These are phyloP conservation scores for Parachaetomium inaequale DNA, from an alignment of 495 filamentous ascomycete genomes.

Conservation along the genomic window DNA sequence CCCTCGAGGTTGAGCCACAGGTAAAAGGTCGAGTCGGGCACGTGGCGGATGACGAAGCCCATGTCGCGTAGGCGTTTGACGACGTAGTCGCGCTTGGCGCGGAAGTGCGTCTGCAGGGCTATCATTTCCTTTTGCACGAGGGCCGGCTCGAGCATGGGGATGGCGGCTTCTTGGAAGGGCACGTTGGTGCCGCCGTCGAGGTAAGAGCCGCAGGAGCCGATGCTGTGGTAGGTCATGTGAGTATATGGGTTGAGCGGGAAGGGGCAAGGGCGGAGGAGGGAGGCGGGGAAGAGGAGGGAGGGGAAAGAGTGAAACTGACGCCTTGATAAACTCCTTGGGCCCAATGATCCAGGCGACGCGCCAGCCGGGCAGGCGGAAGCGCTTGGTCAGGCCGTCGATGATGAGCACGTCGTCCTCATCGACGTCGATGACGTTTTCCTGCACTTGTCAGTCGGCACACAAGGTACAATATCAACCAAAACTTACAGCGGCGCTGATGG, in stretches of 20 bases:
- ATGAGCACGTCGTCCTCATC: constrained; percentile 74
- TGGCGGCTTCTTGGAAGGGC: constrained; percentile 90
- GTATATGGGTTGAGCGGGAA: not conserved
- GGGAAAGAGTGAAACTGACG: constrained; percentile 39
- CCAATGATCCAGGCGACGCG: constrained; percentile 94
- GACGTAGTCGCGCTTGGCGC: constrained; percentile 85
- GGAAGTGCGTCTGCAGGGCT: constrained; percentile 83
- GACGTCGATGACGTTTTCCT: constrained; percentile 71
- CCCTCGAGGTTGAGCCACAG: constrained; percentile 57
- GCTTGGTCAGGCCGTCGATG: constrained; percentile 94
- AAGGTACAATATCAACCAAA: not conserved
- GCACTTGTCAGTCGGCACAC: not conserved
- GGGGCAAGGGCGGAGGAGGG: no score
- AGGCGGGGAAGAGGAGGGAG: not conserved
- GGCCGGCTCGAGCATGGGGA: constrained; percentile 82
- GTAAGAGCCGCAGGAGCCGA: constrained; percentile 88
- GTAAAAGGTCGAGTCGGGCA: constrained; percentile 92
- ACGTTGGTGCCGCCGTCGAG: constrained; percentile 95
- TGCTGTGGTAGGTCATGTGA: constrained; percentile 35
- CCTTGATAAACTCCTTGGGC: constrained; percentile 93
- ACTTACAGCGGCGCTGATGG: constrained; percentile 68
- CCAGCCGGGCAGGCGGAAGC: constrained; percentile 94
- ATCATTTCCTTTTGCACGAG: constrained; percentile 84
- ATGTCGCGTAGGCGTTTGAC: constrained; percentile 70
- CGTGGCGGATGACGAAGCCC: constrained; percentile 74